Evolutionary conservation across 2,329 filamentous ascomycete species (phyloP), one percentile per base, ranked within the genome.

Genomic region (Colletotrichum sojae): DNA sequence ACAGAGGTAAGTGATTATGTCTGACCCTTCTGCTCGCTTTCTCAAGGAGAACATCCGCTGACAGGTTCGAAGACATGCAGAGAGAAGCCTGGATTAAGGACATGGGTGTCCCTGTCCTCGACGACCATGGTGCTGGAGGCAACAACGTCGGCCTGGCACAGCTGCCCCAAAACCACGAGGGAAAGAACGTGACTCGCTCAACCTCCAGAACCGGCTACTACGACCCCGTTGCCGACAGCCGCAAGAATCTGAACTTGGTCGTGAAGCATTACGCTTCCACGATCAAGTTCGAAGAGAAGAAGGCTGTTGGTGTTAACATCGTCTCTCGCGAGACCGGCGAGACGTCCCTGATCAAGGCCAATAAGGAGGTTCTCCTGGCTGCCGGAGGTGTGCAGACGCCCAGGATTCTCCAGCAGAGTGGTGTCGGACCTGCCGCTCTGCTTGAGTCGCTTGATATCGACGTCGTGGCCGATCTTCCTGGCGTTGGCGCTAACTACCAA

Each of bases 331-430:
- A 56, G 3, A 61, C 22, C 36, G 46, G 60, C 15, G 18, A 52
- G 10, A 54, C 49, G 1, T 40, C 36, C 3, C 9, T 48, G 15
- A 12, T 71, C 22, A 67, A 62, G 40, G 75, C 73, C 1, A 73
- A 61, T 16, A 81, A 79, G 43, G 83, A 85, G 55, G 79, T 83
- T 3, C 74, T 85, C 6, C 63, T 85, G 4, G 78, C 80, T 1
- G 81, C 83, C 3, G 83, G 83, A 1, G 76, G 78, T 2, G 58
- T 81, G 6, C 76, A 80, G 70, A 85, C 76, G 27, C 84, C 78
- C 18, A 79, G 84, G 49, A 73, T 88, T 2, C 78, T 88, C 0
- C 82, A 86, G 70, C 76, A 84, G 2, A 86, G 84, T 13, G 85
- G 85, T 0, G 79, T 88, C 5, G 86, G 86, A 0, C 77, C 79